Conservation (phyloP, 208 protist species). For the Endotrypanum monterogeii region DNA sequence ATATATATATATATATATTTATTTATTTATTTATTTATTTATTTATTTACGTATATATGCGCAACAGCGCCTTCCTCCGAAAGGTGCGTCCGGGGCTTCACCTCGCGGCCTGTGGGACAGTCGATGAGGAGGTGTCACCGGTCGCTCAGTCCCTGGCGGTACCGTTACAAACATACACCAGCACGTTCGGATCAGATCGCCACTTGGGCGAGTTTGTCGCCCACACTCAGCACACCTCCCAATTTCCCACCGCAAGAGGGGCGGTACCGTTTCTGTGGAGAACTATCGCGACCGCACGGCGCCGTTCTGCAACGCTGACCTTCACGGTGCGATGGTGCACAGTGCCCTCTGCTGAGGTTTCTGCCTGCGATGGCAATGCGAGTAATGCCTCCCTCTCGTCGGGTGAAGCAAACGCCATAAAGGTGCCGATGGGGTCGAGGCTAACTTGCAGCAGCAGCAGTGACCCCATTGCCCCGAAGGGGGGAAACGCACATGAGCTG, state of each 20-base stretch:
- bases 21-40: too few relatives aligned
- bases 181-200: neutral
- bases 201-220: neutral
- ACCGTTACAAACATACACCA: neutral
- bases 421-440: neutral
- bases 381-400: neutral
- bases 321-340: conserved; percentile 12
- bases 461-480: neutral
- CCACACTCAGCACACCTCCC: neutral
- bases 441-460: neutral
- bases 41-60: too few relatives aligned
- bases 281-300: neutral
- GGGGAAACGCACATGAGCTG: neutral
- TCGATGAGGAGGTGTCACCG: neutral
- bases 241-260: neutral
- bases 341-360: neutral
- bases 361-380: neutral
- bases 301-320: neutral
- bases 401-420: neutral
- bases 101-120: conserved; percentile 1
- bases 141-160: neutral
- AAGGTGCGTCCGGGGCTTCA: neutral
- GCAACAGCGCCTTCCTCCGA: neutral
- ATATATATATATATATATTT: too few relatives aligned
- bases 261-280: neutral